A percentile compares a stretch with the other conserved stretches of the same genome.
These are phyloP conservation scores for Forsythia suspensa DNA, from an alignment of 257 asterid genomes.

Conservation along the genomic window DNA sequence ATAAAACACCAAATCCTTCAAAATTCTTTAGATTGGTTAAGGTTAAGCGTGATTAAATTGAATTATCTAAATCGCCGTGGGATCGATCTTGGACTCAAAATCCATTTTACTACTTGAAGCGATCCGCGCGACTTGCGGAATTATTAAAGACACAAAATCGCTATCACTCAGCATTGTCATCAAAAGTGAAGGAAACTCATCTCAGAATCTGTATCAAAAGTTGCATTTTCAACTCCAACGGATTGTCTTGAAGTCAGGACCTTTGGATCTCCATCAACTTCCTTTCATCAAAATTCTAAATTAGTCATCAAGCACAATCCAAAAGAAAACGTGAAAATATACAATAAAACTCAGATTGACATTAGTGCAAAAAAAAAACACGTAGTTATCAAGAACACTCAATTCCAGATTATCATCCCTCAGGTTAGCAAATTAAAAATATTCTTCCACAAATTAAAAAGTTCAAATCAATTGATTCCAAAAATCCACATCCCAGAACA, in stretches of 20 bases:
- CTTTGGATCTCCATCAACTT: conserved; percentile 50
- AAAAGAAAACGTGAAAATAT: not conserved
- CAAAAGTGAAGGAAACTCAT: conserved; percentile 50
- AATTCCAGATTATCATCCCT: not conserved
- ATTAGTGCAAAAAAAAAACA: not conserved
- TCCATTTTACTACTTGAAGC: no score
- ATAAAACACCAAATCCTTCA: no score
- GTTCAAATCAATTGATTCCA: not conserved
- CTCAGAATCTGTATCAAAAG: conserved; percentile 37
- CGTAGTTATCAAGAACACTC: not conserved
- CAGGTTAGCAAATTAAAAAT: not conserved
- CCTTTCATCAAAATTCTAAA: not conserved
- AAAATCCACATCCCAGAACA: not conserved
- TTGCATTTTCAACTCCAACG: conserved; percentile 25
- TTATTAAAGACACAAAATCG: no score
- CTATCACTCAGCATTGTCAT: conserved; percentile 41
- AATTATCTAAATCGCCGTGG: no score
- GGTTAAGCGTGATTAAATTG: no score
- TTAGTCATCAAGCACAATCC: not conserved
- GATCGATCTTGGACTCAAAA: no score
- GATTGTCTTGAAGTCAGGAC: conserved; percentile 58
- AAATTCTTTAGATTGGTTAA: no score
- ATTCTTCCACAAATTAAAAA: not conserved
- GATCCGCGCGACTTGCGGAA: no score
- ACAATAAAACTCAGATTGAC: not conserved